Base-by-base conservation (phyloP, 352 stramenopile species). In the Globisporangium ultimum region DNA sequence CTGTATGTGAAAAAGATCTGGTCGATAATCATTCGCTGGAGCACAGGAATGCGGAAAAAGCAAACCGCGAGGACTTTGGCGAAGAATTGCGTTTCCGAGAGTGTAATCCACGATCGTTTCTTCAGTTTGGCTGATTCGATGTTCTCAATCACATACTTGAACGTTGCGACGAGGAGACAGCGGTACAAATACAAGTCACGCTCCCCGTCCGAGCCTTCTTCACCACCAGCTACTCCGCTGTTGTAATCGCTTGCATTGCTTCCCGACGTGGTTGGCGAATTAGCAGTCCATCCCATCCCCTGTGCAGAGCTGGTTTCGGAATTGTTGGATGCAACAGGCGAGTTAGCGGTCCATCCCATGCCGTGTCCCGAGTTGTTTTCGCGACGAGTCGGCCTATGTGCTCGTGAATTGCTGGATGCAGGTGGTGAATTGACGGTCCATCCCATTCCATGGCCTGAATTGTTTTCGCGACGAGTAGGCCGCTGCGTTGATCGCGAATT, bases 131-230 rank as follows among this genome's bases (percentile, higher is more conserved):
- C 76, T 6, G 57, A 64, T 18, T 91, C 78, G 18, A 91, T 68
- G 53, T 72, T 89, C 54, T 88, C 78, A 12, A 76, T 64, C 3
- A 84, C 81, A 50, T 86, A 78, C 67, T 89, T 87, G 64, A 87
- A 91, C 1, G 78, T 91, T n/a, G 78, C 78, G n/a, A 89, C 78
- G 3, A 91, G 64, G 15, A 88, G 61, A 45, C 78, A 89, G 2
- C 81, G 66, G 53, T 91, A 89, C 41, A 87, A 48, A 48, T 87
- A 82, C 24, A 89, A 61, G 48, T 88, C 77, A 8, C 71, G 67
- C 51, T 84, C 74, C 5, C 68, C 71, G 22, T 88, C 78, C 6
- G 53, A 62, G n/a, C 61, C 63, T 17, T 76, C 71, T 6, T 74
- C 69, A 0, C 43, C 58, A 21, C 42, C 22, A 38, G 46, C 21